Conservation (phyloP, 2,329 filamentous ascomycete genomes). For the Apiospora pterosperma region DNA sequence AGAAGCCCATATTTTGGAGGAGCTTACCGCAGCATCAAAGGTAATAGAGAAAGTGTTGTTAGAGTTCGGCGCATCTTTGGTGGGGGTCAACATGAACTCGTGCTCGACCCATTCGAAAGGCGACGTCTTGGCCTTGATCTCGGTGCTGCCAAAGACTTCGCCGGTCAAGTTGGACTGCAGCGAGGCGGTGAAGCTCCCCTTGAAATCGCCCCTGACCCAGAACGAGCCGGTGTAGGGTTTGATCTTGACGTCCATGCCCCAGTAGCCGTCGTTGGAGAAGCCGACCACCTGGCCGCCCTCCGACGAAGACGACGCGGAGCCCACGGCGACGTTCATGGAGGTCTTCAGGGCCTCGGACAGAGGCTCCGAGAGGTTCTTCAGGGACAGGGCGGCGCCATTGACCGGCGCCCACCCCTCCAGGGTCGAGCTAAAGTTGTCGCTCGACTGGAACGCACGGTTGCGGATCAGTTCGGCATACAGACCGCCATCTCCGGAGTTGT, state of each 20-base stretch:
- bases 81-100: slow-evolving; percentile 39
- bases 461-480: slow-evolving; percentile 69
- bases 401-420: slow-evolving; percentile 44
- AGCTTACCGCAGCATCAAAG: slow-evolving; percentile 40
- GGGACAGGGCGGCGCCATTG: slow-evolving; percentile 39
- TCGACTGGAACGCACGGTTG: slow-evolving; percentile 67
- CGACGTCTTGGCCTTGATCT: slow-evolving; percentile 40
- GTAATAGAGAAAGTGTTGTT: slow-evolving; percentile 56
- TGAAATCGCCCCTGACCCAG: slow-evolving; percentile 48
- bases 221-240: slow-evolving; percentile 47
- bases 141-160: slow-evolving; percentile 41
- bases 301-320: slow-evolving; percentile 19
- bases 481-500: slow-evolving; percentile 68
- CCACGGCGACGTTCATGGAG: slow-evolving; percentile 43
- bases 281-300: slow-evolving; percentile 37
- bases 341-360: slow-evolving; percentile 50
- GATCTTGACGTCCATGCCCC: slow-evolving; percentile 51
- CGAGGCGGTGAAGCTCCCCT: slow-evolving; percentile 44
- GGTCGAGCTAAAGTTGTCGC: slow-evolving; percentile 36
- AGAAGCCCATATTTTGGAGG: neutral
- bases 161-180: slow-evolving; percentile 41
- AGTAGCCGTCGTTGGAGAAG: slow-evolving; percentile 52
- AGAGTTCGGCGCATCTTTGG: slow-evolving; percentile 43
- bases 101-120: slow-evolving; percentile 49
- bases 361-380: slow-evolving; percentile 43